Base-by-base conservation (phyloP, 768 basidiomycete genomes). In the Hygrophorus russula region DNA sequence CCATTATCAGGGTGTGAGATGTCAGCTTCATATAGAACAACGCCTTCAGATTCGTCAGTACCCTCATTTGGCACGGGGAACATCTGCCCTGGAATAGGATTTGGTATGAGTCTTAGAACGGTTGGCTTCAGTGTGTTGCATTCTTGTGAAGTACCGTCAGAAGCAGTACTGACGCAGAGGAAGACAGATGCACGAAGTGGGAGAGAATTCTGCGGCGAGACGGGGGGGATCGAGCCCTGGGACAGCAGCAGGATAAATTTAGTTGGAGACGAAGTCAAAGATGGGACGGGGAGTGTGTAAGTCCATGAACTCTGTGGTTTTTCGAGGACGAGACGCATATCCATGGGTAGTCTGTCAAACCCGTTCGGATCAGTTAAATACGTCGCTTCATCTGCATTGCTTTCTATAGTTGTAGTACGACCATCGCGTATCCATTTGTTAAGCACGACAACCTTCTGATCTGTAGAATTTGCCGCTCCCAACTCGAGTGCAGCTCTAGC, bases 401-500 rank as follows among this genome's bases (percentile, higher is more conserved):
- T n/a, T 9, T 35, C 45, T 30, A 62, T 57, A 2, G 72, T 74
- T 19, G 71, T 56, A 2, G 58, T 53, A 45, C 69, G 73, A 5
- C 80, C 79, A 52, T 82, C 78, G 30, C 78, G 65, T 39, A 90
- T 59, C 87, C 87, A 89, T 39, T 55, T 66, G 49, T 82, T 78
- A 14, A 90, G 60, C 10, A 74, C 52, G 4, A 45, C 49, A 0
- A 53, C 63, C 24, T 64, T 63, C 1, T 59, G 61, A 3, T 37
- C 49, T 3, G 52, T 33, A 1, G 54, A 56, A 19, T 40, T 37
- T 0, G 61, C 51, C n/a, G 49, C 55, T 2, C 72, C 73, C 9
- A 86, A 63, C 52, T 89, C 86, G 5, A 97, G 62, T 18, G 80
- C 80, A 14, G 80, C 76, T 41, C 87, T 71, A 12, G 92, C 92